Base-by-base conservation (phyloP, 169 alveolate genomes). In the Plasmodium vivax region DNA sequence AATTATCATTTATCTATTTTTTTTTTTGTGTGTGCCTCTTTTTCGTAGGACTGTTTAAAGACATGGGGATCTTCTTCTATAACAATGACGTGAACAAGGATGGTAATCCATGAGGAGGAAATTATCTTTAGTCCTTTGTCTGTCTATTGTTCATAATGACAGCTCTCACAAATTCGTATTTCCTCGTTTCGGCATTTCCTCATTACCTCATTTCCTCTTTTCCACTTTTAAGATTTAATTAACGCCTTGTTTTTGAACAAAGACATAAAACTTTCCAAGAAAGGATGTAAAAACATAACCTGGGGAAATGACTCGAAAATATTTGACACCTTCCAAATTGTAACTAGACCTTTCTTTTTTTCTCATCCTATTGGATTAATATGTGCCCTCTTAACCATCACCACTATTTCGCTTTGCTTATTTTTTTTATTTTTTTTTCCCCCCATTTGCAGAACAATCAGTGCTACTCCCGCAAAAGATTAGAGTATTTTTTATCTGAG, bases 391-490 rank as follows among this genome's bases (percentile, higher is more conserved):
- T 32, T 32, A 34, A 14, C 3, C 2, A 14, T 23, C 38, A 43
- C 41, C 79, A 32, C 75, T 47, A 84, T 23, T 23, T 12, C 14
- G 41, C 10, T 36, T 74, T 32, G 32, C 56, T 73, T 43, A 30
- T 62, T 36, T 27, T 54, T 41, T 51, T 87, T 87, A 30, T 87
- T 47, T 43, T 58, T 79, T 74, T 54, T 45, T 58, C 14, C 51
- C 83, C 62, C 62, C 27, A 12, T 91, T 68, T 91, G 34, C 75
- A 91, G 95, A 80, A 81, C 56, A 91, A 91, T 81, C 45, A n/a
- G 74, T 81, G 92, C 58, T 91, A 91, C 41, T 91, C 95, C 41
- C 83, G 95, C 68, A 91, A 91, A 81, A 80, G 74, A 38, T 73
- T 91, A 72, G 95, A 91, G 47, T 81, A 71, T 91, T 82, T 91